Evolutionary conservation across 441 rosid species (phyloP).

Genomic region (Arabidopsis lyrata): DNA sequence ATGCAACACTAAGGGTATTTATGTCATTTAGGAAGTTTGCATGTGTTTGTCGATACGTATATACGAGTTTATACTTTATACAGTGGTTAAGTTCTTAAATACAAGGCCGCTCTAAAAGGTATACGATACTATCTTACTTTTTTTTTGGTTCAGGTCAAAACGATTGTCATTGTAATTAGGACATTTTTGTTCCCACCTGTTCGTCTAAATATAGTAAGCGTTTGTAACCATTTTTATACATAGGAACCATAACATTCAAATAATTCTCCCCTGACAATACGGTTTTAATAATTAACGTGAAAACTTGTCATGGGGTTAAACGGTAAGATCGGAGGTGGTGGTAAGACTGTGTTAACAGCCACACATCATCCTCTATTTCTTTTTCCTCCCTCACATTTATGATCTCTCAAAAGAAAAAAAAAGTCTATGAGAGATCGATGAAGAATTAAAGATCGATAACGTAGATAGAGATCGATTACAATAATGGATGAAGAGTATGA

Average conservation of each 20-base stretch:
- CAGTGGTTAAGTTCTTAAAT: too few species aligned
- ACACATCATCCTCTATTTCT: conserved; percentile 40
- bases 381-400: conserved; percentile 25
- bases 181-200: background rate
- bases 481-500: conserved; percentile 79
- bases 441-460: conserved; percentile 12
- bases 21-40: background rate
- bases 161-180: conserved; percentile 3
- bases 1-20: background rate
- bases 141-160: background rate
- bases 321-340: conserved; percentile 40
- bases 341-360: conserved; percentile 43
- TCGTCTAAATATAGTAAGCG: conserved; percentile 20
- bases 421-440: conserved; percentile 9
- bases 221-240: conserved; percentile 9
- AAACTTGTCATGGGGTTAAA: conserved; percentile 30
- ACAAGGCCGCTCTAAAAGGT: too few species aligned
- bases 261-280: background rate
- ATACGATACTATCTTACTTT: too few species aligned
- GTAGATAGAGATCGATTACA: conserved; percentile 24
- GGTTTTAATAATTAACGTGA: conserved; percentile 16
- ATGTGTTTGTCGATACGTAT: background rate
- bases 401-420: background rate
- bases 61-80: too few species aligned
- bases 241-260: background rate